Conservation (phyloP, 208 protist genomes). For the Leishmania martiniquensis region DNA sequence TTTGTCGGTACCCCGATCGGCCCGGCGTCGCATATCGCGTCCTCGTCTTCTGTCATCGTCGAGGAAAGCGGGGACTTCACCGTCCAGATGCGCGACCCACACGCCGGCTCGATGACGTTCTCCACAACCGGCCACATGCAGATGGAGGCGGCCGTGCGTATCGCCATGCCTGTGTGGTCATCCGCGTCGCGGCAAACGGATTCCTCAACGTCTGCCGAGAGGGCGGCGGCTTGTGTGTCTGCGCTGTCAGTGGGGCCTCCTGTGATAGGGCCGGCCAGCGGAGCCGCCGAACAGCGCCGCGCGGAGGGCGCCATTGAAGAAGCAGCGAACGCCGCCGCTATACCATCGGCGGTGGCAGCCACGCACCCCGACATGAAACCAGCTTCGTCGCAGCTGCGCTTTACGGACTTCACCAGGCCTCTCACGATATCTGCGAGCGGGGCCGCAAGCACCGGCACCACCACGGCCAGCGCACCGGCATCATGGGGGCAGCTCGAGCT, state of each 20-base stretch:
- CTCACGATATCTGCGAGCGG: not conserved
- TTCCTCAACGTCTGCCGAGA: not conserved
- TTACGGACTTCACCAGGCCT: slow-evolving; percentile 22
- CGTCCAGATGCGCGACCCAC: slow-evolving; percentile 33
- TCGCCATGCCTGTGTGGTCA: slow-evolving; percentile 33
- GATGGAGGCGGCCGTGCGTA: slow-evolving; percentile 36
- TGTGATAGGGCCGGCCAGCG: not conserved
- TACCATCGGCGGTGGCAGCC: not conserved
- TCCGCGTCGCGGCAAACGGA: not conserved
- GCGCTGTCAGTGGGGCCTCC: not conserved
- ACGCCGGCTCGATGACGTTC: slow-evolving; percentile 48
- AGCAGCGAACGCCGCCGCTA: not conserved
- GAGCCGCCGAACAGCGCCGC: not conserved
- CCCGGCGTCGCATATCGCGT: slow-evolving; percentile 22
- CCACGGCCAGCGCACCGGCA: not conserved
- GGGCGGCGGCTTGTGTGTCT: not conserved
- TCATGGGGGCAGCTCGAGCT: slow-evolving; percentile 28
- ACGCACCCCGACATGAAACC: slow-evolving; percentile 9
- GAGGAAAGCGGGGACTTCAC: slow-evolving; percentile 58
- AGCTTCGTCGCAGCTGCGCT: slow-evolving; percentile 20
- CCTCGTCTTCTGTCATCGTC: slow-evolving; percentile 37
- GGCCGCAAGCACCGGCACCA: not conserved
- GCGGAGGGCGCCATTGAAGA: not conserved
- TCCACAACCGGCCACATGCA: slow-evolving; percentile 42
- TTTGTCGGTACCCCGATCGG: slow-evolving; percentile 21